Conservation (phyloP, 129 eudicot genomes). For the Saussurea involucrata region DNA sequence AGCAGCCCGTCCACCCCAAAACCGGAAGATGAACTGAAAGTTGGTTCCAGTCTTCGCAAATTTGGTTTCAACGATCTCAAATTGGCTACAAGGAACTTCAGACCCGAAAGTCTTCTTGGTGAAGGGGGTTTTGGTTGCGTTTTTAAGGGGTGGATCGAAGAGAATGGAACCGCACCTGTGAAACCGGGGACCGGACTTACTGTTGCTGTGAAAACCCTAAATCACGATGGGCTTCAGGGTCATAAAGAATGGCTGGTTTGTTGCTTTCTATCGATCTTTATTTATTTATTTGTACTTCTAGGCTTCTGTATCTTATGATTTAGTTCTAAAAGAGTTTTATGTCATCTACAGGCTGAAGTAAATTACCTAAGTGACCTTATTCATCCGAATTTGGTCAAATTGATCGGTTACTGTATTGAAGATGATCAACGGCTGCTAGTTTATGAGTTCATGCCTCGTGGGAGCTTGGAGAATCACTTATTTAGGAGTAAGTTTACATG, state of each 20-base stretch:
- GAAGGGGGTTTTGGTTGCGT: constrained; percentile 79
- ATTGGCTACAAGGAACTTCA: constrained; percentile 53
- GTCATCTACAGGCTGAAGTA: constrained; percentile 63
- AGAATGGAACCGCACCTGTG: constrained; percentile 79
- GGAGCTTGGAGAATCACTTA: constrained; percentile 81
- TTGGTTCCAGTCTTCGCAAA: constrained; percentile 67
- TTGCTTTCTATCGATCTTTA: not conserved
- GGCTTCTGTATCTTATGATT: not conserved
- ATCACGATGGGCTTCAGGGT: constrained; percentile 90
- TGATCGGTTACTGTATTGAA: constrained; percentile 83
- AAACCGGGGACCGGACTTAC: constrained; percentile 86
- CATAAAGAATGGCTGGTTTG: constrained; percentile 93
- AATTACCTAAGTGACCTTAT: constrained; percentile 69
- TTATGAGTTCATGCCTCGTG: constrained; percentile 80
- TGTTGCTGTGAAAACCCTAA: constrained; percentile 82
- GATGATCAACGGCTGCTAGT: constrained; percentile 80
- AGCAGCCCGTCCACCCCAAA: constrained; percentile 57
- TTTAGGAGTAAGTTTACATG: constrained; percentile 47
- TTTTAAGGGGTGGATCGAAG: constrained; percentile 79
- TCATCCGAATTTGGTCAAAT: constrained; percentile 73
- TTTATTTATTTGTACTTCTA: not conserved
- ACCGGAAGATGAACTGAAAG: constrained; percentile 61
- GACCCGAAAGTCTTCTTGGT: constrained; percentile 73
- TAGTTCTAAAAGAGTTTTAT: not conserved
- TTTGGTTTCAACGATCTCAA: constrained; percentile 61